A percentile compares a stretch with the other conserved stretches of the same genome.
Conservation (phyloP, 2,329 filamentous ascomycete genomes). For the Simplicillium aogashimaense region DNA sequence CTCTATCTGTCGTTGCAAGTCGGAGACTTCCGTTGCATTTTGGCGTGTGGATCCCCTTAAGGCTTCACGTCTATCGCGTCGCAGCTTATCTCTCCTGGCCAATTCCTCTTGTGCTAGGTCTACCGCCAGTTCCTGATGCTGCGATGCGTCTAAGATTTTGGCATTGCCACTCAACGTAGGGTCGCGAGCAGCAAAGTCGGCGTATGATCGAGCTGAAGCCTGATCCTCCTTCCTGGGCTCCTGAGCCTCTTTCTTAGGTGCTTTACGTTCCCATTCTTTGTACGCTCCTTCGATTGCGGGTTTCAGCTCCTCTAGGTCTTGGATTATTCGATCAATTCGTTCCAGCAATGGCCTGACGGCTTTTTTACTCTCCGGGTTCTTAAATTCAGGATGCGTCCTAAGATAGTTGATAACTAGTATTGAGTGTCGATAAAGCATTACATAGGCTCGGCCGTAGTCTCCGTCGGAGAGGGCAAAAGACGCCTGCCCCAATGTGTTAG, state of each 20-base stretch:
- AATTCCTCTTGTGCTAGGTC: constrained; percentile 67
- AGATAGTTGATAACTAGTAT: constrained; percentile 72
- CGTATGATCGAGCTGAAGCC: constrained; percentile 24
- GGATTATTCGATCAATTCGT: constrained; percentile 48
- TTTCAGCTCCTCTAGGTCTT: constrained; percentile 67
- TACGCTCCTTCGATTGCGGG: constrained; percentile 65
- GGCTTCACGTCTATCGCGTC: constrained; percentile 21
- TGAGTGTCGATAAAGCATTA: constrained; percentile 84
- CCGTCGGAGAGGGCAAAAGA: constrained; percentile 76
- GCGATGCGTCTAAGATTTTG: constrained; percentile 56
- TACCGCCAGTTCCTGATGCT: constrained; percentile 68
- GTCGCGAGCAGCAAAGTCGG: constrained; percentile 43
- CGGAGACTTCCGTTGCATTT: constrained; percentile 25
- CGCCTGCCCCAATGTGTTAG: constrained; percentile 44
- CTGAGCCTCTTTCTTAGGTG: constrained; percentile 21
- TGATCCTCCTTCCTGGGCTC: constrained; percentile 8
- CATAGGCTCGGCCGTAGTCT: constrained; percentile 79
- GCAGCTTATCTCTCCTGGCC: constrained; percentile 51
- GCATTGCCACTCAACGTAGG: constrained; percentile 48
- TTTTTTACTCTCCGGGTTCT: constrained; percentile 52
- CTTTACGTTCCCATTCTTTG: constrained; percentile 54
- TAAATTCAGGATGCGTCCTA: constrained; percentile 65
- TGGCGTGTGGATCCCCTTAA: neutral
- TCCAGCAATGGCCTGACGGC: constrained; percentile 44
- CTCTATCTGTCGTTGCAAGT: constrained; percentile 42